phyloP scores from a whole-genome alignment of 1,284 basidiomycete species.

The Cryptococcus sp. region DNA sequence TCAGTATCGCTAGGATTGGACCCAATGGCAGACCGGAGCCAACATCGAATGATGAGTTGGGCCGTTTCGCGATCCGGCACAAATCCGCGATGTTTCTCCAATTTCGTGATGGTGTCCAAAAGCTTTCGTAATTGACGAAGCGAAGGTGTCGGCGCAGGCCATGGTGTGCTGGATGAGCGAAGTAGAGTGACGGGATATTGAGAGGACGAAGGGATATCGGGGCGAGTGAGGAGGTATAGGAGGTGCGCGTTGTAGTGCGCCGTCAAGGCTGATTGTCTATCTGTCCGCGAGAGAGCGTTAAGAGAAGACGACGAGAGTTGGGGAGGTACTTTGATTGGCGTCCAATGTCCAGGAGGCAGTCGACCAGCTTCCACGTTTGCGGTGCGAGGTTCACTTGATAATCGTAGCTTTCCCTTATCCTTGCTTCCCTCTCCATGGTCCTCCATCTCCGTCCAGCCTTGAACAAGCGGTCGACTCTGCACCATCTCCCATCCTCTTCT shows the following conservation, averaged over 20 bases:
- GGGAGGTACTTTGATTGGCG: conserved; percentile 2
- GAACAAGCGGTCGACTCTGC: background rate
- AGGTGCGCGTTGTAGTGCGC: conserved; percentile 25
- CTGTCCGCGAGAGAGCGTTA: background rate
- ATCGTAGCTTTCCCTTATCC: conserved; percentile 8
- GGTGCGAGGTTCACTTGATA: conserved; percentile 5
- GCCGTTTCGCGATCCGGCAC: conserved; percentile 45
- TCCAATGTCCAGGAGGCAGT: conserved; percentile 14
- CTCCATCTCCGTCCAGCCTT: background rate
- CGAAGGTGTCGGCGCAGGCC: conserved; percentile 10
- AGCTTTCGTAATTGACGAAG: conserved; percentile 35
- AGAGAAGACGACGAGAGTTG: background rate
- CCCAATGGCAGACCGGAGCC: conserved; percentile 28
- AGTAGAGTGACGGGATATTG: background rate
- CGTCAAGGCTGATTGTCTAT: conserved; percentile 13
- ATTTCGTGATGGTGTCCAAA: conserved; percentile 27
- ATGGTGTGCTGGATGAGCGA: conserved; percentile 1
- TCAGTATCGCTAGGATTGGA: background rate
- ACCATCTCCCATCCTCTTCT: conserved; percentile 21
- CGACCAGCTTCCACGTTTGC: background rate
- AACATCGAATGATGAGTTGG: conserved; percentile 45
- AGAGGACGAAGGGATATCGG: conserved; percentile 2
- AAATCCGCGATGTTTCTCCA: conserved; percentile 36
- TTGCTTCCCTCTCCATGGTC: background rate
- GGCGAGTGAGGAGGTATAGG: conserved; percentile 14